Base-by-base conservation (phyloP, 441 rosid species). In the Gossypium trilobum region DNA sequence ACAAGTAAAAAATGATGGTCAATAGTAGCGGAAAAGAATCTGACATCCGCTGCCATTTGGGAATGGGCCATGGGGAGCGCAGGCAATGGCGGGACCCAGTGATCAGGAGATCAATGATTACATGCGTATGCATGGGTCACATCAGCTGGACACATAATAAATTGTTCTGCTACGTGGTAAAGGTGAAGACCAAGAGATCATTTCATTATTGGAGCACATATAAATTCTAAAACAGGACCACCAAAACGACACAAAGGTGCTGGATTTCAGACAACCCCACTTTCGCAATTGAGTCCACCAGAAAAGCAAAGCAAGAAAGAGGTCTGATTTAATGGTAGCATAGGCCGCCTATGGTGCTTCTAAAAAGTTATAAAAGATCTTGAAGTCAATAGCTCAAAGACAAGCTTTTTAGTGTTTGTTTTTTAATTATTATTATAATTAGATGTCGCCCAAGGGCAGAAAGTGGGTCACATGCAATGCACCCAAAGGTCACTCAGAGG, bases 401-500 rank as follows among this genome's bases (percentile, higher is more conserved):
- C 79, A 68, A 70, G 81, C 76, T 80, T 73, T 48, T 48, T 48
- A n/a, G 54, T 48, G 5, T 48, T 13, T 13, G n/a, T 48, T 48
- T 55, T 17, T 55, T 55, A 27, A 27, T 4, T 27, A 27, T 27
- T 27, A 27, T 27, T 10, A 42, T 42, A 9, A 1, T 42, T 9
- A 42, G 10, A 9, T 42, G 10, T 42, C 11, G 73, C 71, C 78
- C 67, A 80, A 79, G 72, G 81, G 75, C 77, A 79, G 19, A 72
- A 56, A 42, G 65, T 71, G 29, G 62, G 25, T 57, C 48, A 67
- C 73, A 81, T 75, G 68, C 58, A 69, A 6, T 58, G 62, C 52
- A 39, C 66, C 52, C 61, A 48, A 57, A 58, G 10, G 52, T 14
- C 33, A 75, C 57, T 70, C 75, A 64, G 66, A 8, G 29, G 11